These are phyloP conservation scores for Backusella luteola DNA, from an alignment of 192 early-diverging fungal species.

Conservation along the genomic window DNA sequence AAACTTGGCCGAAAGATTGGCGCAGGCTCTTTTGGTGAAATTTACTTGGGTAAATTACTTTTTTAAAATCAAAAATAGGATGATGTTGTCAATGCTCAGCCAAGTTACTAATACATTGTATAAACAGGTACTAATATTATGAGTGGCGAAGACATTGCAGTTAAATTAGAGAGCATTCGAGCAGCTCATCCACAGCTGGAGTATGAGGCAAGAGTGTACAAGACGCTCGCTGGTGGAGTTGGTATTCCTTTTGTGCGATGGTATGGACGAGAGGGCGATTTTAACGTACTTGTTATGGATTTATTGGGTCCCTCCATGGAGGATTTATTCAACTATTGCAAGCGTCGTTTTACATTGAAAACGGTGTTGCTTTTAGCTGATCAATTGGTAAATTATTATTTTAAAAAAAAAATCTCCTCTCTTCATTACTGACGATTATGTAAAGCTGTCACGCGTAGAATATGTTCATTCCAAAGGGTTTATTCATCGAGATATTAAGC, in stretches of 20 bases:
- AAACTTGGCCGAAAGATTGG: slow-evolving; percentile 95
- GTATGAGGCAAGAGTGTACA: slow-evolving; percentile 96
- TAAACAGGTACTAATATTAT: slow-evolving; percentile 74
- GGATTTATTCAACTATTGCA: slow-evolving; percentile 90
- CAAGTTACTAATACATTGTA: neutral
- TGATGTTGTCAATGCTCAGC: neutral
- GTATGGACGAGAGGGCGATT: slow-evolving; percentile 81
- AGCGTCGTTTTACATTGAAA: slow-evolving; percentile 85
- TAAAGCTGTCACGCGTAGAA: slow-evolving; percentile 62
- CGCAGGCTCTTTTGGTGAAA: slow-evolving; percentile 96
- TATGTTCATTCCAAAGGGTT: slow-evolving; percentile 81
- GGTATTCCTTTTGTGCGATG: slow-evolving; percentile 87
- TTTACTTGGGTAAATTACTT: slow-evolving; percentile 74
- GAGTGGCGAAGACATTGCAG: slow-evolving; percentile 95
- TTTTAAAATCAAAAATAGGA: neutral
- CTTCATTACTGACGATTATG: neutral
- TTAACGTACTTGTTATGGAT: slow-evolving; percentile 87
- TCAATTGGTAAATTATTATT: slow-evolving; percentile 63
- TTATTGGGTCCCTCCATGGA: slow-evolving; percentile 86
- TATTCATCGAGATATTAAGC: slow-evolving; percentile 90
- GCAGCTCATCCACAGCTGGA: slow-evolving; percentile 98
- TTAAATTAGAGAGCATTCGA: slow-evolving; percentile 92
- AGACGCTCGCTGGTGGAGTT: slow-evolving; percentile 89
- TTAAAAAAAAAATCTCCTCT: neutral
- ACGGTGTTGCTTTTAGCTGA: slow-evolving; percentile 87